These are phyloP conservation scores for Ochetophila trinervis DNA, from an alignment of 306 rosid genomes.

Conservation along the genomic window DNA sequence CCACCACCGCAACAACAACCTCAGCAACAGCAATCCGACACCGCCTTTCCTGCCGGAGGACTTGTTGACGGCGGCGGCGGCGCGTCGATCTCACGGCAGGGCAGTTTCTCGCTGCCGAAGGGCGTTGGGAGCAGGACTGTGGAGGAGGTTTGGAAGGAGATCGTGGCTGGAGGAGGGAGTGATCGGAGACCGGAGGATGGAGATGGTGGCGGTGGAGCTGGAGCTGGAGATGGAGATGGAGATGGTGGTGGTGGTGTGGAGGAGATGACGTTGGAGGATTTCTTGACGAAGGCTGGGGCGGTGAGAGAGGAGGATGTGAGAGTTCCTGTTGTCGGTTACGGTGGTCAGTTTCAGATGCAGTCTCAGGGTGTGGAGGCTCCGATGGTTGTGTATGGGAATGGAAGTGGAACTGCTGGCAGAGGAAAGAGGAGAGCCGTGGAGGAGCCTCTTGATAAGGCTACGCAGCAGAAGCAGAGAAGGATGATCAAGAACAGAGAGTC, in stretches of 20 bases:
- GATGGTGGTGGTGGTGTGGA: slow-evolving; percentile 21
- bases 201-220: slow-evolving; percentile 22
- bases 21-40: not conserved
- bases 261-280: slow-evolving; percentile 65
- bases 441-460: slow-evolving; percentile 67
- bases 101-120: slow-evolving; percentile 6
- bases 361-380: slow-evolving; percentile 31
- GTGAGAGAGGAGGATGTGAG: slow-evolving; percentile 54
- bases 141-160: slow-evolving; percentile 73
- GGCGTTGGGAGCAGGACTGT: slow-evolving; percentile 28
- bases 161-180: slow-evolving; percentile 39
- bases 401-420: slow-evolving; percentile 34
- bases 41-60: slow-evolving; percentile 1
- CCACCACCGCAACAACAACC: slow-evolving; percentile 5
- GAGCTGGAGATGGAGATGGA: slow-evolving; percentile 21
- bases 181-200: slow-evolving; percentile 22
- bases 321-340: slow-evolving; percentile 31
- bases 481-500: slow-evolving; percentile 93
- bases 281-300: slow-evolving; percentile 49
- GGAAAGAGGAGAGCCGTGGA: slow-evolving; percentile 64
- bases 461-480: slow-evolving; percentile 79
- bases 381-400: slow-evolving; percentile 30
- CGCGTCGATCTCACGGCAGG: not conserved
- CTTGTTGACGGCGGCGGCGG: slow-evolving; percentile 8
- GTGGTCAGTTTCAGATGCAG: slow-evolving; percentile 45